A percentile compares a stretch with the other conserved stretches of the same genome.
phyloP scores from a whole-genome alignment of 768 basidiomycete species.

The Lentinula guzmanii region DNA sequence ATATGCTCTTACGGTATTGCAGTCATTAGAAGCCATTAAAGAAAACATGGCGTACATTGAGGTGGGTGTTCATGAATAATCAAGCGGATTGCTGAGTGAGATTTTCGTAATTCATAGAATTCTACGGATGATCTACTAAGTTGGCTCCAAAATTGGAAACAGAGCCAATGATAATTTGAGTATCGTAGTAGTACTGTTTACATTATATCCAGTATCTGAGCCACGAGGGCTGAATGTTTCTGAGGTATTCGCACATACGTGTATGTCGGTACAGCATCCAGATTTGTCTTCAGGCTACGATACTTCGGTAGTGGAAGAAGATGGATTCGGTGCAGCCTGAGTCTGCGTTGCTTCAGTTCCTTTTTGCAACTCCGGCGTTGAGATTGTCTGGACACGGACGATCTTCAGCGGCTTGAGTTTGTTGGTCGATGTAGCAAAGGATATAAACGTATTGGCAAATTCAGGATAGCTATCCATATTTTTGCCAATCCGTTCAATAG shows the following conservation, averaged over 20 bases:
- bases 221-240: too few relatives aligned
- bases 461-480: neutral
- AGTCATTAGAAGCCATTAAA: conserved; percentile 63
- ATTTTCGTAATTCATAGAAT: neutral
- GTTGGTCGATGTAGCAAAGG: neutral
- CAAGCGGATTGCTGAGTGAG: neutral
- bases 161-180: neutral
- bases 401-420: neutral
- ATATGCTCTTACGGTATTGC: conserved; percentile 57
- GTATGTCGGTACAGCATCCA: too few relatives aligned
- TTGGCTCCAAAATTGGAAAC: conserved; percentile 44
- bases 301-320: neutral
- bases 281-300: neutral
- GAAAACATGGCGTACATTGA: conserved; percentile 57
- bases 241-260: too few relatives aligned
- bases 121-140: conserved; percentile 44
- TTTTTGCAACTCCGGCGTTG: neutral
- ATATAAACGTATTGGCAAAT: neutral
- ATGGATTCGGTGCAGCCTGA: neutral
- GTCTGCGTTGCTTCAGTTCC: neutral
- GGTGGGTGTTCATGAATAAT: conserved; percentile 42
- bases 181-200: neutral
- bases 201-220: too few relatives aligned
- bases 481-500: neutral
- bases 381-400: too few relatives aligned